Conservation (phyloP, 2,329 filamentous ascomycete species). For the Blastomyces silverae region DNA sequence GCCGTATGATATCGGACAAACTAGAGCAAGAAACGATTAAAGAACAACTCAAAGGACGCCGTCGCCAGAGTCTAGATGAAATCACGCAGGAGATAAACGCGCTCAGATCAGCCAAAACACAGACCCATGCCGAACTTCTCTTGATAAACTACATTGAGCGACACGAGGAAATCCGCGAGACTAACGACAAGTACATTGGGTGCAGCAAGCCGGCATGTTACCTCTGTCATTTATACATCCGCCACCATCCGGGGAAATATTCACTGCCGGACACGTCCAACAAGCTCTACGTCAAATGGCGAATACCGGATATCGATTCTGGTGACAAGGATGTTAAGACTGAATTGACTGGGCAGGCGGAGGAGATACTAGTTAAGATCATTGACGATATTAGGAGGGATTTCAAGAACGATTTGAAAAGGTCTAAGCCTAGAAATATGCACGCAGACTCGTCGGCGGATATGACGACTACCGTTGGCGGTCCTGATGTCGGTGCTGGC, state of each 20-base stretch:
- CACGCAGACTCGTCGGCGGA: conserved; percentile 13
- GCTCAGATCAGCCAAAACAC: neutral
- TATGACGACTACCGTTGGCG: conserved; percentile 2
- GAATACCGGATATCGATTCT: conserved; percentile 4
- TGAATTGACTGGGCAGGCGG: neutral
- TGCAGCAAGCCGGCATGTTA: conserved; percentile 11
- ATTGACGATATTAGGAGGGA: conserved; percentile 4
- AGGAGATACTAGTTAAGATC: conserved; percentile 1
- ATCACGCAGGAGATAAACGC: neutral
- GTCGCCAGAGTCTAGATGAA: neutral
- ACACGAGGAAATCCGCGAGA: neutral
- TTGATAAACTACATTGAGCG: conserved; percentile 3
- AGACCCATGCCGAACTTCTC: conserved; percentile 9
- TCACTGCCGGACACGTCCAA: conserved; percentile 4
- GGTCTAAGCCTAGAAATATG: neutral
- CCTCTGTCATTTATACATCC: conserved; percentile 7
- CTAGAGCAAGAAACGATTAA: neutral
- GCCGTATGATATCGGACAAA: neutral
- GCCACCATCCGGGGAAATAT: neutral
- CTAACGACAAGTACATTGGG: conserved; percentile 3
- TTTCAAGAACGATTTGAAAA: conserved; percentile 3
- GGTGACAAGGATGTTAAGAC: neutral
- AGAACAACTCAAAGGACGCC: neutral
- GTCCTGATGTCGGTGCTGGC: neutral
- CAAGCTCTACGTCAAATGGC: conserved; percentile 11